Percentiles rank a stretch among this genome's conserved stretches.
phyloP scores from a whole-genome alignment of 345 rosid species.

The Isatis tinctoria region DNA sequence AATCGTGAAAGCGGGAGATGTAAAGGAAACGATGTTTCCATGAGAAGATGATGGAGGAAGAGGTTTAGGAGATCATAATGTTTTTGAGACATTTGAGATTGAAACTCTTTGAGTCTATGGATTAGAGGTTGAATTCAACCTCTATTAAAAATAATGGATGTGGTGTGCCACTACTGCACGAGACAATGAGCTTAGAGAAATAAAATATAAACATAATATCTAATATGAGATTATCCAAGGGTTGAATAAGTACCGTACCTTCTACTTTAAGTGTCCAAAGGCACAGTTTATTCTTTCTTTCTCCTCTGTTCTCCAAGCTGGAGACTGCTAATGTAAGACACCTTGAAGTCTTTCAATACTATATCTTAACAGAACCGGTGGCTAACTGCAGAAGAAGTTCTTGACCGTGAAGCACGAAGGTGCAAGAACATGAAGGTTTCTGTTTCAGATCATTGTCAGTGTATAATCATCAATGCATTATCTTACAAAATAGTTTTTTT shows the following conservation, averaged over 20 bases:
- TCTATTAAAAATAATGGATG: conserved; percentile 29
- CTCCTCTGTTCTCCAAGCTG: conserved; percentile 1
- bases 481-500: background rate
- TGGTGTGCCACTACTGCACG: conserved; percentile 30
- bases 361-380: background rate
- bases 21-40: background rate
- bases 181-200: conserved; percentile 4
- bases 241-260: conserved; percentile 15
- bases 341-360: background rate
- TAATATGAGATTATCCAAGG: conserved; percentile 18
- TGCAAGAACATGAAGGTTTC: background rate
- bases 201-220: conserved; percentile 3
- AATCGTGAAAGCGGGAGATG: background rate
- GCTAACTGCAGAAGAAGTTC: background rate
- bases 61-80: conserved; percentile 2
- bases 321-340: background rate
- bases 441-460: background rate
- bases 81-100: conserved; percentile 8
- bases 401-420: background rate
- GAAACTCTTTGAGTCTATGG: conserved; percentile 4
- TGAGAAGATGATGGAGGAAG: conserved; percentile 7
- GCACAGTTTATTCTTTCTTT: background rate
- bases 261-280: background rate
- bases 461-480: background rate
- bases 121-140: conserved; percentile 21